These are phyloP conservation scores for Byssochlamys sp. DNA, from an alignment of 2,329 filamentous ascomycete species.

Conservation along the genomic window DNA sequence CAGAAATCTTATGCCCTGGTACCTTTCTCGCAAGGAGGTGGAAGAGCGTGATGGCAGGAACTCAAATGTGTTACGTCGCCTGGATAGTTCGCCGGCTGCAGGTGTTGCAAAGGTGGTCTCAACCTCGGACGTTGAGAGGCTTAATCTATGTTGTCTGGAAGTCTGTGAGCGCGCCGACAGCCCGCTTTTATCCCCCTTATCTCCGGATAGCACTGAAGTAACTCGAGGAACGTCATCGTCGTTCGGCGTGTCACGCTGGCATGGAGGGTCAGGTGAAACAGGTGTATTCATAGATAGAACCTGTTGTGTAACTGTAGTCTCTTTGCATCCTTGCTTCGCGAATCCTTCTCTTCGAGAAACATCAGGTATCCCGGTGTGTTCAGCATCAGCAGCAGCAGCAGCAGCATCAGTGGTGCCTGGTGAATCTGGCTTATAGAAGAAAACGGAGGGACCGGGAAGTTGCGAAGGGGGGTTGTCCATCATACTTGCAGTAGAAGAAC, in stretches of 20 bases:
- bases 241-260: too few relatives aligned
- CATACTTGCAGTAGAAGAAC: constrained; percentile 24
- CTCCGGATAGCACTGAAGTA: neutral
- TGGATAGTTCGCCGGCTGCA: constrained; percentile 17
- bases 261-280: neutral
- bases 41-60: constrained; percentile 17
- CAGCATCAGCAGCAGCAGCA: constrained; percentile 50
- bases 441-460: constrained; percentile 52
- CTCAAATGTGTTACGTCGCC: constrained; percentile 22
- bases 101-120: constrained; percentile 39
- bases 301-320: neutral
- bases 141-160: neutral
- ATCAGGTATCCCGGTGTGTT: neutral
- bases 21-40: constrained; percentile 23
- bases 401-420: constrained; percentile 41
- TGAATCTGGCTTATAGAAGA: constrained; percentile 54
- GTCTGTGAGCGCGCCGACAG: neutral
- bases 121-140: neutral
- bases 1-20: constrained; percentile 34
- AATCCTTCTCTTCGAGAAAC: neutral
- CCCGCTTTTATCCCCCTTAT: neutral
- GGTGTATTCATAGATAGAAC: neutral
- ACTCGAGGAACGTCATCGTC: neutral
- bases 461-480: constrained; percentile 40
- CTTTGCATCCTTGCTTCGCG: neutral